Base-by-base conservation (phyloP, 139 green algal genomes). In the Micractinium sp. region DNA sequence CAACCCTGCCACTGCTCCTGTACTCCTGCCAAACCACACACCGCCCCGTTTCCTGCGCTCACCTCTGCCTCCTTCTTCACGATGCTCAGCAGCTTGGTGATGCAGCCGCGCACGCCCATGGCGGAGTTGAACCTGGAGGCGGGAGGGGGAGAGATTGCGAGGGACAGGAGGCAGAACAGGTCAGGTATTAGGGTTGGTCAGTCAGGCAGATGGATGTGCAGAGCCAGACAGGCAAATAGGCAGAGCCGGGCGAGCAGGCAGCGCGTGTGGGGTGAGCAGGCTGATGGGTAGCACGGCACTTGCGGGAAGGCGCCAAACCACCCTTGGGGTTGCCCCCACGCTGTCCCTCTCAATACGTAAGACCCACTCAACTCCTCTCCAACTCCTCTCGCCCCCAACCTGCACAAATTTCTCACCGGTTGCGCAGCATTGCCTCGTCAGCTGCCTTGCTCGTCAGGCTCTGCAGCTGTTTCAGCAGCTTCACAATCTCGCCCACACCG, bases 391-490 rank as follows among this genome's bases (percentile, higher is more conserved):
- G 69, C 19, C 29, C 69, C 19, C 29, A 3, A 7, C 69, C 19
- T 38, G 27, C 3, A 5, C 23, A 16, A 33, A 9, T 36, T 2
- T 20, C 56, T 39, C 63, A 83, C 56, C 89, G 56, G 66, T 82
- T 85, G 61, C 85, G 41, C 60, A 71, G 84, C 63, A 86, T 81
- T 3, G 76, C 84, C n/a, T 86, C 78, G 67, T 91, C 89, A 3
- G 66, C 67, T 33, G 71, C 85, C 67, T 56, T 63, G 47, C 53
- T 29, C 71, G 87, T 74, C 47, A 91, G 23, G 71, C 81, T 47
- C 67, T 91, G 63, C 63, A 94, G 84, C 76, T 33, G 29, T 71
- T 90, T 87, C 9, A 93, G 85, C 13, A 94, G 66, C 39, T 89
- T 81, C 67, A 61, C 60, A 12, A 93, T 33, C 38, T 80, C 63